Base-by-base conservation (phyloP, 2,329 filamentous ascomycete species). In the Aspergillus pseudonomiae region DNA sequence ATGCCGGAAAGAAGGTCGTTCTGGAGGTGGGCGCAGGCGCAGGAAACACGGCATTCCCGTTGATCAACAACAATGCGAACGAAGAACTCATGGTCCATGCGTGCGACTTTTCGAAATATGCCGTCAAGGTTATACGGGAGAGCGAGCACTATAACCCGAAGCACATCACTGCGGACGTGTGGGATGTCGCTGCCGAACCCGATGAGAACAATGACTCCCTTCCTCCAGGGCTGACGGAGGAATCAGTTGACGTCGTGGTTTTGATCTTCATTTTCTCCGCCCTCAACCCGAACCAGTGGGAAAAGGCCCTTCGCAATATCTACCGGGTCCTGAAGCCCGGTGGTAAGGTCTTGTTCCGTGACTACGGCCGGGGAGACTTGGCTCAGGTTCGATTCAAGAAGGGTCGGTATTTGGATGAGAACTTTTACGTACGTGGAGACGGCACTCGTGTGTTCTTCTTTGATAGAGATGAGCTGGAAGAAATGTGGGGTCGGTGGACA, bases 251-350 rank as follows among this genome's bases (percentile, higher is more conserved):
- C 78, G 88, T 98, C 45, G 92, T 96, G 43, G 84, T 99, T 59
- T 88, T 99, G 85, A 93, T 99, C 65, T 99, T 99, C 81, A 94
- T 98, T 74, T 98, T 99, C 83, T 97, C 93, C 21, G 95, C 95
- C 2, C 82, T 99, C 54, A 89, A 91, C 39, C 95, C 95, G 0
- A 77, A 79, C 55, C 93, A 99, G 78, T 99, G 95, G 95, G 82
- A 84, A 56, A 86, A 88, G 74, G 93, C 93, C 14, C 88, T 98
- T 45, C 81, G 84, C 63, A 99, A 98, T 75, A 87, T 97, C 19
- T 86, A 91, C 78, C 86, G 86, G 59, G 83, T 97, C 41, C 85
- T 99, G 67, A 98, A 96, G 80, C 93, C 93, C 1, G 94, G 94
- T 65, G 95, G 95, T n/a, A 85, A 92, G 73, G 91, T 99, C 59